Conservation (phyloP, 2,329 filamentous ascomycete genomes). For the Alternaria sp. region DNA sequence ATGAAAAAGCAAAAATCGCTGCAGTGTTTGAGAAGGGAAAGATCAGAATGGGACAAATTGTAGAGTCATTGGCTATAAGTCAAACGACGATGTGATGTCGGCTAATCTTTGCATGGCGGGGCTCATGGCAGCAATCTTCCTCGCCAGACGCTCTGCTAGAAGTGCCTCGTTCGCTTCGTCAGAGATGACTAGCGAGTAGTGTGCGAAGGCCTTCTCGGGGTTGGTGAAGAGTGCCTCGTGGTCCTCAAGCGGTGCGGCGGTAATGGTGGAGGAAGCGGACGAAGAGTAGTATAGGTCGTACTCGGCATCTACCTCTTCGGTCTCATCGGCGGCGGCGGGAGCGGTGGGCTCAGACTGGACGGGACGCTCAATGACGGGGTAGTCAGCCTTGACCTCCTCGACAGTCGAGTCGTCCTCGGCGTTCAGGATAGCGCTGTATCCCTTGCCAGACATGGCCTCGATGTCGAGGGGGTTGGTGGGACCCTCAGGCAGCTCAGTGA, state of each 20-base stretch:
- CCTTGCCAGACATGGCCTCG: conserved; percentile 74
- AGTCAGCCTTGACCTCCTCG: conserved; percentile 58
- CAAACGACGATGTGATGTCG: conserved; percentile 45
- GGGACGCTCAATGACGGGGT: conserved; percentile 56
- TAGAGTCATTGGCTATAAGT: conserved; percentile 28
- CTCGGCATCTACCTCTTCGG: conserved; percentile 64
- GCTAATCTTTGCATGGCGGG: conserved; percentile 42
- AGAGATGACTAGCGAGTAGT: conserved; percentile 69
- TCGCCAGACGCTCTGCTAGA: conserved; percentile 43
- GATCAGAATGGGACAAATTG: neutral
- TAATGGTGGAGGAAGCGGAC: conserved; percentile 48
- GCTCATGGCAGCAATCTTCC: conserved; percentile 44
- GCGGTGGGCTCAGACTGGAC: conserved; percentile 29
- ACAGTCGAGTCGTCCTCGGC: conserved; percentile 46
- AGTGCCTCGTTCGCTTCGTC: conserved; percentile 53
- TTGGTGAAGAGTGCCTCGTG: conserved; percentile 55
- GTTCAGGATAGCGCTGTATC: conserved; percentile 45
- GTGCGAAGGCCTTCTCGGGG: conserved; percentile 68
- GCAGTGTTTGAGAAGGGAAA: conserved; percentile 1
- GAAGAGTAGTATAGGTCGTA: conserved; percentile 66
- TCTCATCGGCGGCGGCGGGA: conserved; percentile 28
- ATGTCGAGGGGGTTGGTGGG: conserved; percentile 65
- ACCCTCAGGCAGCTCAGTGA: conserved; percentile 72
- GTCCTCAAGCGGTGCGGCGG: conserved; percentile 42
- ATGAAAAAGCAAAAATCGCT: conserved; percentile 17